Percentiles rank a stretch among this genome's conserved stretches.
Evolutionary conservation across 495 filamentous ascomycete genomes (phyloP).

Genomic region (Neurospora sp.): DNA sequence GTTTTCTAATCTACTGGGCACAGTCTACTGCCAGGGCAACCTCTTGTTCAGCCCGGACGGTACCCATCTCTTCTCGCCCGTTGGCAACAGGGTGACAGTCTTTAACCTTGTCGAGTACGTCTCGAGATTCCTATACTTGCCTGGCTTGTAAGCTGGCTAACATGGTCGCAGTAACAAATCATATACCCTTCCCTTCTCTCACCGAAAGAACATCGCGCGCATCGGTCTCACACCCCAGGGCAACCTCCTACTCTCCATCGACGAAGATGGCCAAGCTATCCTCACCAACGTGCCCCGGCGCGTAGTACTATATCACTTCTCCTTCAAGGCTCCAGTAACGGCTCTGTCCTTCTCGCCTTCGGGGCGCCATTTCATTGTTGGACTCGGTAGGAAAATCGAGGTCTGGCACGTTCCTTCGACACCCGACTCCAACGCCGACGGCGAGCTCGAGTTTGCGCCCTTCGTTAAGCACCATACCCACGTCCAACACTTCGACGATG

Average conservation of each 20-base stretch:
- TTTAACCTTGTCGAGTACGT: constrained; percentile 92
- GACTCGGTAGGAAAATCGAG: constrained; percentile 73
- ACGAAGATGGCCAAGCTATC: constrained; percentile 90
- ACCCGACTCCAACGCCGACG: constrained; percentile 62
- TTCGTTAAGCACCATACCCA: constrained; percentile 83
- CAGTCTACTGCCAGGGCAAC: constrained; percentile 95
- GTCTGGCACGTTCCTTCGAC: constrained; percentile 92
- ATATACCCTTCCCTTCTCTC: constrained; percentile 85
- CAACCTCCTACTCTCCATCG: constrained; percentile 82
- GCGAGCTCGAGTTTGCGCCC: constrained; percentile 87
- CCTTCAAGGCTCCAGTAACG: constrained; percentile 73
- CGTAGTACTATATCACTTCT: constrained; percentile 83
- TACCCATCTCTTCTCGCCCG: constrained; percentile 89
- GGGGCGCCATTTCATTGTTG: constrained; percentile 81
- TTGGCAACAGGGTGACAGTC: constrained; percentile 89
- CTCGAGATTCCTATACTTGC: neutral
- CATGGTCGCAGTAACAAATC: constrained; percentile 69
- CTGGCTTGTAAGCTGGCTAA: constrained; percentile 19
- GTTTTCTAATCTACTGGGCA: constrained; percentile 94
- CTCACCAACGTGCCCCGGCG: constrained; percentile 80
- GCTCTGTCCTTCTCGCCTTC: constrained; percentile 88
- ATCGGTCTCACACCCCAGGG: constrained; percentile 81
- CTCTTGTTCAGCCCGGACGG: constrained; percentile 95
- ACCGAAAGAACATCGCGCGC: constrained; percentile 84
- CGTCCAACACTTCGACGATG: constrained; percentile 76